Percentiles rank a stretch among this genome's conserved stretches.
Evolutionary conservation across 192 early-diverging fungal genomes (phyloP).

Genomic region (Backusella parvicylindrica): DNA sequence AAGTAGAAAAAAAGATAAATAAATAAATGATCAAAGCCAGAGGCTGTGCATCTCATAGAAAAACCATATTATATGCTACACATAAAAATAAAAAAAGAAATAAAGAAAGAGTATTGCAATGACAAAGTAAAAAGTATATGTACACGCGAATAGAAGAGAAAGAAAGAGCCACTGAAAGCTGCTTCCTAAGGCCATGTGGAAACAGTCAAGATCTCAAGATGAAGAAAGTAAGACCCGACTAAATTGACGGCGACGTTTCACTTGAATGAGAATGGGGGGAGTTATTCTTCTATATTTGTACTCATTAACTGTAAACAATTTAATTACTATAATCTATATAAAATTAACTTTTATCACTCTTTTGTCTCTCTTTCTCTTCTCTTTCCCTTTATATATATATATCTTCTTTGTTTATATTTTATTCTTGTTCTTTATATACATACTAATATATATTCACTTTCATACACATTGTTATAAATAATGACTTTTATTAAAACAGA

Average conservation of each 20-base stretch:
- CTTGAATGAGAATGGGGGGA: not conserved
- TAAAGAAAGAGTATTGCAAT: not conserved
- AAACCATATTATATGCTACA: not conserved
- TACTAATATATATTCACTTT: not conserved
- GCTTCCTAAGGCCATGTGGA: not conserved
- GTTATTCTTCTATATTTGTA: constrained; percentile 4
- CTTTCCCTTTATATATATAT: not conserved
- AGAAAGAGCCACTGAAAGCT: not conserved
- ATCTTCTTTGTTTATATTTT: not conserved
- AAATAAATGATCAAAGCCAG: not conserved
- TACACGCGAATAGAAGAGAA: not conserved
- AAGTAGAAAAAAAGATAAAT: not conserved
- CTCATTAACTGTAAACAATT: not conserved
- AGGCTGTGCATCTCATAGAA: not conserved
- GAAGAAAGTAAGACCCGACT: not conserved
- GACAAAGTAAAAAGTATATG: too few relatives aligned
- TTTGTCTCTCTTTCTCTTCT: not conserved
- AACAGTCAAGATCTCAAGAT: not conserved
- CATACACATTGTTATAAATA: not conserved
- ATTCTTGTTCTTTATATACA: not conserved
- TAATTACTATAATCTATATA: not conserved
- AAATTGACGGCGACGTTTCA: constrained; percentile 2
- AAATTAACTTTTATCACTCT: not conserved
- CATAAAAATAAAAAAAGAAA: not conserved
- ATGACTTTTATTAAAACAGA: not conserved